These are phyloP conservation scores for Syzygium aqueum DNA, from an alignment of 345 rosid genomes.

Conservation along the genomic window DNA sequence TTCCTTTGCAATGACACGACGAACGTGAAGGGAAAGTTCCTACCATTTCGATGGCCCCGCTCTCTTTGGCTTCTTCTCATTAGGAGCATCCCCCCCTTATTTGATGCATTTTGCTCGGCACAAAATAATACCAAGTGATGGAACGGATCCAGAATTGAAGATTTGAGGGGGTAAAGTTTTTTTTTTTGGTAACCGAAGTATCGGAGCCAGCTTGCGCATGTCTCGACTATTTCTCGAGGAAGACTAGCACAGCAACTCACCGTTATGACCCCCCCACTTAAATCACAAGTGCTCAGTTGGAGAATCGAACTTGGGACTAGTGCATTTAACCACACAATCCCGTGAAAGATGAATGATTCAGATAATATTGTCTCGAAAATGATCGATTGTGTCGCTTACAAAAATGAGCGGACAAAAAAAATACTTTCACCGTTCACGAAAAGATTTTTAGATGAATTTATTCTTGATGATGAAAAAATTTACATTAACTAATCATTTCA, in stretches of 20 bases:
- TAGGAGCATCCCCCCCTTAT: background rate
- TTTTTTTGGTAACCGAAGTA: too few relatives aligned
- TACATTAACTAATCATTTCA: too few relatives aligned
- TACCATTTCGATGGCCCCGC: background rate
- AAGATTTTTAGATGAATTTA: background rate
- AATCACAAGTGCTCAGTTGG: too few relatives aligned
- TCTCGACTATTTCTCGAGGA: too few relatives aligned
- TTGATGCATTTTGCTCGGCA: background rate
- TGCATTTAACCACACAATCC: too few relatives aligned
- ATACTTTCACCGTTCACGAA: rapidly evolving
- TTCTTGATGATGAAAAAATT: background rate
- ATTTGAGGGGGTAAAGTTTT: background rate
- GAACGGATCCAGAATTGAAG: background rate
- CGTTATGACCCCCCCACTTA: too few relatives aligned
- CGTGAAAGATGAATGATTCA: background rate
- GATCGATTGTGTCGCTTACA: background rate
- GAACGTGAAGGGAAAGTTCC: background rate
- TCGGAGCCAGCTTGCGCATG: too few relatives aligned
- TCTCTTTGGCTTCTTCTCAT: background rate
- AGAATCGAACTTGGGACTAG: too few relatives aligned
- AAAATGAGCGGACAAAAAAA: background rate
- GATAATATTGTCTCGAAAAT: rapidly evolving
- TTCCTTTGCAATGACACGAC: background rate
- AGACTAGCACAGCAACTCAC: too few relatives aligned
- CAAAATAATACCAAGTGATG: background rate